phyloP scores from a whole-genome alignment of 139 green algal species.

The Chlamydomonas sphaeroides region DNA sequence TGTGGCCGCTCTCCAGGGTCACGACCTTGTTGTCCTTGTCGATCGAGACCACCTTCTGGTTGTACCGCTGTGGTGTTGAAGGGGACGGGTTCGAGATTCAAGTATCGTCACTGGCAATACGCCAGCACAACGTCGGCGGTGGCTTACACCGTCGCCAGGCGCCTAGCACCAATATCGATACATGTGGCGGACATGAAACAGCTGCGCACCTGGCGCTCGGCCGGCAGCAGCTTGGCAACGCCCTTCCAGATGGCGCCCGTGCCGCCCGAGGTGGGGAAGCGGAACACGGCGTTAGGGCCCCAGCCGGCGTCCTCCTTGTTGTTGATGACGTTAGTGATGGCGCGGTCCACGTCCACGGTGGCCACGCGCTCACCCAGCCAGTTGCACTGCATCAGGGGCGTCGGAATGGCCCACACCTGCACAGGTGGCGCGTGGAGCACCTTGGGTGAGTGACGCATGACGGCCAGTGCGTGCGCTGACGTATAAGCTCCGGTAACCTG shows the following conservation, averaged over 20 bases:
- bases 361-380: conserved; percentile 95
- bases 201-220: conserved; percentile 79
- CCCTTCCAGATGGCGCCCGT: conserved; percentile 92
- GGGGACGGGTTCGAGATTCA: no score
- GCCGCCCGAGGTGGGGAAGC: conserved; percentile 86
- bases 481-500: no score
- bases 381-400: conserved; percentile 88
- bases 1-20: conserved; percentile 56
- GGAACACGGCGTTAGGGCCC: conserved; percentile 92
- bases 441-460: no score
- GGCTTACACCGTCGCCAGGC: no score
- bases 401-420: conserved; percentile 85
- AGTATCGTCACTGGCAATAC: no score
- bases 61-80: conserved; percentile 61
- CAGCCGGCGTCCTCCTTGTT: conserved; percentile 90
- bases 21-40: conserved; percentile 79
- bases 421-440: not conserved
- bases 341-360: conserved; percentile 85
- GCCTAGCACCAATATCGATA: no score
- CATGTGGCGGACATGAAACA: no score
- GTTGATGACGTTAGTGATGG: conserved; percentile 89
- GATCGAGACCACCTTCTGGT: conserved; percentile 64
- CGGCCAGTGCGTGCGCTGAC: no score
- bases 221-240: conserved; percentile 83
- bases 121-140: no score